Percentiles rank a stretch among this genome's conserved stretches.
Evolutionary conservation across 2,329 filamentous ascomycete genomes (phyloP).

Genomic region (Epichloe bromicola): DNA sequence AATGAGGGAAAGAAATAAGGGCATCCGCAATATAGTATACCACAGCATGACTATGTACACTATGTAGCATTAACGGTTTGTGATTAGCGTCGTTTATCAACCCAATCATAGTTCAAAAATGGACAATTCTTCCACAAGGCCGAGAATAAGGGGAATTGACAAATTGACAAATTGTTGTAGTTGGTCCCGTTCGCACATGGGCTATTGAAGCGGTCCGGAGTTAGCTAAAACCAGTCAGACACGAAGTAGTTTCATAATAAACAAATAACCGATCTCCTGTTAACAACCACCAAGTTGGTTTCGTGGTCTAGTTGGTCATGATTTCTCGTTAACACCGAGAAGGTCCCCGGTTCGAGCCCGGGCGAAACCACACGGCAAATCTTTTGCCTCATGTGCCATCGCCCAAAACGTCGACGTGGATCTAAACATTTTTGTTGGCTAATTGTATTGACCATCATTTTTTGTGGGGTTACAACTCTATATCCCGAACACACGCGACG

Average conservation of each 20-base stretch:
- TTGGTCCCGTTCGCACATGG: no score
- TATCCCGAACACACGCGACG: no score
- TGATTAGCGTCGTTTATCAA: not conserved
- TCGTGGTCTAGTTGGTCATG: constrained; percentile 28
- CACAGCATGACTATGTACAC: not conserved
- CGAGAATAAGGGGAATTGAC: no score
- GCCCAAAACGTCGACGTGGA: no score
- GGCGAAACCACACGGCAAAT: constrained; percentile 21
- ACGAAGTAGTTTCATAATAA: rapidly evolving
- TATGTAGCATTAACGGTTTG: not conserved
- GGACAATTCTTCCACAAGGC: no score
- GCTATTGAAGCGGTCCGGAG: no score
- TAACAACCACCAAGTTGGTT: constrained; percentile 10
- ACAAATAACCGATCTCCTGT: rapidly evolving
- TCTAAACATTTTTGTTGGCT: rapidly evolving
- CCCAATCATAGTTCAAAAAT: no score
- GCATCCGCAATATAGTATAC: not conserved
- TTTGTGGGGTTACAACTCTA: no score
- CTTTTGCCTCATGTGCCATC: constrained; percentile 2
- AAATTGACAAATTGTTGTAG: no score
- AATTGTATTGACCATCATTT: no score
- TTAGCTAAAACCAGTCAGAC: no score
- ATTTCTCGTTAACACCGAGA: constrained; percentile 28
- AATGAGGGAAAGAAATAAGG: constrained; percentile 8
- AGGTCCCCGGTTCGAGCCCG: constrained; percentile 27